A percentile compares a stretch with the other conserved stretches of the same genome.
phyloP scores from a whole-genome alignment of 331 rosid genomes.

The Erythrophleum ivorense region DNA sequence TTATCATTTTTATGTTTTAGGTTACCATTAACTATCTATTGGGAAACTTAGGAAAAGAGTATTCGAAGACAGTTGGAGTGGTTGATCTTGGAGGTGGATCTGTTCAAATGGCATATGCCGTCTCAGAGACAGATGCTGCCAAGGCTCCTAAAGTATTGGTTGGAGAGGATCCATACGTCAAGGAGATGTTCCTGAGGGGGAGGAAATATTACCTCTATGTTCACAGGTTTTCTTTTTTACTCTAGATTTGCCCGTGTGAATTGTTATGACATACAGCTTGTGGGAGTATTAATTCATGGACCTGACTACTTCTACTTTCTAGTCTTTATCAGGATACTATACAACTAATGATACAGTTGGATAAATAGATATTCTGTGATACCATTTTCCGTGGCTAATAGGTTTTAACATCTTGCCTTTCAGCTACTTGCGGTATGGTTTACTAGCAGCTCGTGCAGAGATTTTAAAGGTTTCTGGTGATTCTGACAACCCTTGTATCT shows the following conservation, averaged over 20 bases:
- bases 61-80: slow-evolving; percentile 87
- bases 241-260: slow-evolving; percentile 22
- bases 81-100: slow-evolving; percentile 99
- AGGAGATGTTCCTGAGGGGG: slow-evolving; percentile 87
- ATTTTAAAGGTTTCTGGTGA: slow-evolving; percentile 70
- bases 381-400: slow-evolving; percentile 31
- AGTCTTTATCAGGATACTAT: slow-evolving; percentile 14
- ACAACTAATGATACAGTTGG: neutral
- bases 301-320: slow-evolving; percentile 22
- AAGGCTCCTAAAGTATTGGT: slow-evolving; percentile 65
- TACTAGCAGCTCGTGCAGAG: slow-evolving; percentile 98
- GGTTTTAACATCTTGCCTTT: slow-evolving; percentile 38
- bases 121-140: slow-evolving; percentile 79
- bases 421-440: slow-evolving; percentile 94
- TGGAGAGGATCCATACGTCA: slow-evolving; percentile 72
- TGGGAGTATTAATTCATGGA: slow-evolving; percentile 24
- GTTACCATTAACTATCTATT: slow-evolving; percentile 91
- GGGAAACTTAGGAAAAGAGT: slow-evolving; percentile 88
- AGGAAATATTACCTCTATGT: slow-evolving; percentile 83
- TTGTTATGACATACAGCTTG: slow-evolving; percentile 20
- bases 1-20: slow-evolving; percentile 51
- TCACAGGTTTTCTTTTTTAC: slow-evolving; percentile 78
- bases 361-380: neutral
- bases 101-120: slow-evolving; percentile 99
- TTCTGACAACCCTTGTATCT: slow-evolving; percentile 80